Percentiles rank a stretch among this genome's conserved stretches.
phyloP scores from a whole-genome alignment of 768 basidiomycete genomes.

The Suillus lakei region DNA sequence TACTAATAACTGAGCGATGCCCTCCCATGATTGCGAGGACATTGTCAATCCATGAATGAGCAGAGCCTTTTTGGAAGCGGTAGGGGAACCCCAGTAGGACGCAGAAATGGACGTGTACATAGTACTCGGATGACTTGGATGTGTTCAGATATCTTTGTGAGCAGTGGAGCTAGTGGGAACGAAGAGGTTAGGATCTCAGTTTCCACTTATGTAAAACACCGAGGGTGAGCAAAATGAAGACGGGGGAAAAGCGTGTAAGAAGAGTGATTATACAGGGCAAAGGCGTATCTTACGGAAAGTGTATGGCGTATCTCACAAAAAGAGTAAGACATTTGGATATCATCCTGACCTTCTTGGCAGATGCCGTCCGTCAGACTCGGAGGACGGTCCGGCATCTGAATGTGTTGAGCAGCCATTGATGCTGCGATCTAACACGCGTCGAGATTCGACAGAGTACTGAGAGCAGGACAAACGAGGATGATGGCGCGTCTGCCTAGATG shows the following conservation, averaged over 20 bases:
- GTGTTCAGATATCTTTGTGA: not conserved
- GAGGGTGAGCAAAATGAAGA: not conserved
- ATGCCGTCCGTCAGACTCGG: not conserved
- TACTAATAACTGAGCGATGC: conserved; percentile 17
- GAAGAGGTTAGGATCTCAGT: conserved; percentile 54
- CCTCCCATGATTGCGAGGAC: conserved; percentile 26
- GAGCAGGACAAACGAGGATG: not conserved
- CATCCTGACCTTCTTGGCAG: too few species aligned
- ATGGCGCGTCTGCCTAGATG: too few species aligned
- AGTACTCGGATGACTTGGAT: not conserved
- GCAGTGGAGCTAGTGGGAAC: not conserved
- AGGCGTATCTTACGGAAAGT: not conserved
- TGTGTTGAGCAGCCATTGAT: not conserved
- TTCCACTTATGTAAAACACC: not conserved
- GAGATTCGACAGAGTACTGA: not conserved
- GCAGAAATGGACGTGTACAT: conserved; percentile 11
- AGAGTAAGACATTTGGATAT: too few species aligned
- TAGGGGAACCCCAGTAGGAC: conserved; percentile 20
- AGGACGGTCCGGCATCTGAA: not conserved
- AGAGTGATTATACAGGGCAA: conserved; percentile 40
- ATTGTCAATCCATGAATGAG: conserved; percentile 23
- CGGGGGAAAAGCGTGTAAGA: conserved; percentile 46
- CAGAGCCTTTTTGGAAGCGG: conserved; percentile 20
- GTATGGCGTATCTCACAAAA: not conserved
- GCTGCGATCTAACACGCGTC: not conserved